Evolutionary conservation across 2,329 filamentous ascomycete species (phyloP).

Genomic region (Cadophora gregata): DNA sequence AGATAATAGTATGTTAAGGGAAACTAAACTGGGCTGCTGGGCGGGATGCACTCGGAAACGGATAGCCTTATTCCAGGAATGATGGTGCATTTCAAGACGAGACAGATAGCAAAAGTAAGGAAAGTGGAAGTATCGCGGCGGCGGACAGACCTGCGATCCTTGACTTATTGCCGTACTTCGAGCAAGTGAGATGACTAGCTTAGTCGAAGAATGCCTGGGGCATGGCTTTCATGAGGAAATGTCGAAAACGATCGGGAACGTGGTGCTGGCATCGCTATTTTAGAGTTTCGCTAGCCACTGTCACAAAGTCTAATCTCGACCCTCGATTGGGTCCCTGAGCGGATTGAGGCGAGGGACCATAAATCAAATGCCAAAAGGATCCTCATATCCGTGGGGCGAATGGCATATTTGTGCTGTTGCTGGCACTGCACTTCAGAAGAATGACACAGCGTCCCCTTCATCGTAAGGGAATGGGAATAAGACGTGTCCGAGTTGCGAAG

Average conservation of each 20-base stretch:
- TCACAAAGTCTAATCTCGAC: constrained; percentile 25
- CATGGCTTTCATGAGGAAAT: constrained; percentile 11
- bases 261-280: constrained; percentile 19
- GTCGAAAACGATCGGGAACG: constrained; percentile 20
- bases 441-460: neutral
- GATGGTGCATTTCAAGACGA: constrained; percentile 2
- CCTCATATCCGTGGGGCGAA: constrained; percentile 1
- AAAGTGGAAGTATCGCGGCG: constrained; percentile 16
- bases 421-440: neutral
- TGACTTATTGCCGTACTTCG: constrained; percentile 3
- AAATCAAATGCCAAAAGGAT: neutral
- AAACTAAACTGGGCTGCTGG: neutral
- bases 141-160: constrained; percentile 21
- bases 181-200: neutral
- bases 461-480: neutral
- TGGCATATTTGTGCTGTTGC: neutral
- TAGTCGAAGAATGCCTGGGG: constrained; percentile 5
- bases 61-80: neutral
- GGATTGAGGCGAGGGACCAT: neutral
- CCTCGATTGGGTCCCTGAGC: neutral
- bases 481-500: neutral
- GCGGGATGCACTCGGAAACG: neutral
- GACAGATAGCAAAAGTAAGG: constrained; percentile 10
- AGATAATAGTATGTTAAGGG: neutral
- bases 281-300: constrained; percentile 26